Evolutionary conservation across 805 yeast species (phyloP), one percentile per base, ranked within the genome.

Genomic region (Saccharomycodes ludwigii): DNA sequence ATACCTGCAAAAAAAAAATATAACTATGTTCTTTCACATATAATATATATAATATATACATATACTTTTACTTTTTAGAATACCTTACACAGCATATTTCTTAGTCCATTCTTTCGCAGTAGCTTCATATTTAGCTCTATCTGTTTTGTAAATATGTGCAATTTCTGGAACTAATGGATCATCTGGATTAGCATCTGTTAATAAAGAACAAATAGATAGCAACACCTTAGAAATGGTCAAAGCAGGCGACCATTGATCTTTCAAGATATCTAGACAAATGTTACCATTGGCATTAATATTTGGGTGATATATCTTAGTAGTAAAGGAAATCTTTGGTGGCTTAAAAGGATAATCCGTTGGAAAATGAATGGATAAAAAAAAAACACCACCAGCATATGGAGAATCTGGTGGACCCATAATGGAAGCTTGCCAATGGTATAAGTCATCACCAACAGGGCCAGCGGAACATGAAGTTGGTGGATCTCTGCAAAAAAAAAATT

Each of bases 391-490:
- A 23, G 79, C 69, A 48, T 73, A 74, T 39, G 82, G 91, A 29
- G 95, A 82, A 63, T 91, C 97, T 45, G 94, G 73, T 31, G 98
- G 98, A 30, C 98, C 98, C 93, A 91, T 84, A 57, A 91, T 91
- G 27, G 97, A 86, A 25, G 97, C 98, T 65, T 91, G 97, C 98
- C 98, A 91, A 67, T 88, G 97, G 65, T 80, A 91, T 54, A 88
- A 66, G 59, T 88, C 98, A 49, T 91, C 97, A 29, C 96, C 96
- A 28, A 84, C 91, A 47, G 98, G 98, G 25, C 98, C 98, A 8
- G 98, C 98, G 16, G 96, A 85, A 63, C 97, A 91, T 28, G 95
- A 86, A 40, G 96, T 81, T 49, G 97, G 97, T 42, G 98, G 98
- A 58, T 88, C 98, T 69, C 95, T 84, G 47, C 4, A 26, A 6